These are phyloP conservation scores for Lumnitzera racemosa DNA, from an alignment of 345 rosid species.

Conservation along the genomic window DNA sequence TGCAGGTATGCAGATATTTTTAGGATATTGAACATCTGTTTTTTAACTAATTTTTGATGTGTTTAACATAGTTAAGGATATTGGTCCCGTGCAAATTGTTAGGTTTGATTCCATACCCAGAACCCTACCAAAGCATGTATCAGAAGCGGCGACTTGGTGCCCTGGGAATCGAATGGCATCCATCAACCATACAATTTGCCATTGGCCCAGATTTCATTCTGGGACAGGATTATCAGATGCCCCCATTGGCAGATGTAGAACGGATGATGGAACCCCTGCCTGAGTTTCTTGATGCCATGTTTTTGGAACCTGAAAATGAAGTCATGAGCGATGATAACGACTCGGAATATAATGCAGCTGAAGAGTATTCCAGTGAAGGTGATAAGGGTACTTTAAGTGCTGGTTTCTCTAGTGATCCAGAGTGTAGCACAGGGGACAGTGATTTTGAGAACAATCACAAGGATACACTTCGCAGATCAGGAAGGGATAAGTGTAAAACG, in stretches of 20 bases:
- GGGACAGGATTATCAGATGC: slow-evolving; percentile 81
- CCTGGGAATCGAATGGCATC: slow-evolving; percentile 84
- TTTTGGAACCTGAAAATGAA: slow-evolving; percentile 90
- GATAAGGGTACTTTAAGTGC: slow-evolving; percentile 60
- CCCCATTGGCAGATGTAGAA: slow-evolving; percentile 86
- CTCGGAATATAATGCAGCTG: slow-evolving; percentile 80
- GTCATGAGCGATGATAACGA: slow-evolving; percentile 74
- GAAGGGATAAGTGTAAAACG: slow-evolving; percentile 45
- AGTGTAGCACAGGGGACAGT: slow-evolving; percentile 60
- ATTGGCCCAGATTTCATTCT: slow-evolving; percentile 81
- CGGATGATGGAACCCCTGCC: slow-evolving; percentile 73
- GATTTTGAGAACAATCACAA: slow-evolving; percentile 42
- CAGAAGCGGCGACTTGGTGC: slow-evolving; percentile 94
- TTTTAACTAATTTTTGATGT: slow-evolving; percentile 12
- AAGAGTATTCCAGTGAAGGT: slow-evolving; percentile 63
- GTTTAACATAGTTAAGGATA: slow-evolving; percentile 1
- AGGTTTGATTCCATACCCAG: slow-evolving; percentile 96
- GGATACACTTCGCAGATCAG: slow-evolving; percentile 51
- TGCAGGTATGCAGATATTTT: slow-evolving; percentile 44
- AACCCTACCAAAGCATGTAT: slow-evolving; percentile 90
- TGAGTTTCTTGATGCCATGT: slow-evolving; percentile 80
- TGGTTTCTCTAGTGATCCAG: slow-evolving; percentile 54
- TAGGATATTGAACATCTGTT: neutral
- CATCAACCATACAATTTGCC: slow-evolving; percentile 55
- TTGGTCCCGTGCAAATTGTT: slow-evolving; percentile 12